Conservation (phyloP, 192 early-diverging fungal species). For the Phycomyces blakesleeanus region DNA sequence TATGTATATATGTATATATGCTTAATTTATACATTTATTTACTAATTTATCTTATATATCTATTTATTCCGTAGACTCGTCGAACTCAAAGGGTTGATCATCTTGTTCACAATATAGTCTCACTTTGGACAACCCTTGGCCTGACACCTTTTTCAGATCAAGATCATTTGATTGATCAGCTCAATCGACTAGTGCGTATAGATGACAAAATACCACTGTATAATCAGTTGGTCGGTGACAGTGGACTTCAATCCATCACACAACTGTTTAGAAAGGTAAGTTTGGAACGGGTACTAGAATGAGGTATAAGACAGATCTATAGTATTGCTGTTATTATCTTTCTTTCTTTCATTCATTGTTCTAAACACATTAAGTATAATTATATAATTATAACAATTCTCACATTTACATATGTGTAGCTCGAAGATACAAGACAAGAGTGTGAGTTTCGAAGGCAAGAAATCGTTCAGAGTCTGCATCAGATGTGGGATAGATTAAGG, state of each 20-base stretch:
- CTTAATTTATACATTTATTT: background rate
- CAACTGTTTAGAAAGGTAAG: background rate
- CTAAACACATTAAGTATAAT: too few species aligned
- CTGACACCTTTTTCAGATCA: background rate
- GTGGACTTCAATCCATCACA: background rate
- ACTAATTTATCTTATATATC: background rate
- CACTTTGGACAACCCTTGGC: background rate
- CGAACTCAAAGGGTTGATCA: background rate
- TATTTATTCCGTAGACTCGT: background rate
- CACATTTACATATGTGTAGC: background rate
- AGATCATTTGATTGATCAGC: background rate
- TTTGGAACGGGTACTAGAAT: too few species aligned
- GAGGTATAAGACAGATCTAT: too few species aligned
- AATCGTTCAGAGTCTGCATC: slow-evolving; percentile 13
- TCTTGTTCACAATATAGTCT: background rate
- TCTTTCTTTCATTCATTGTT: too few species aligned
- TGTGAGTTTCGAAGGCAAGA: slow-evolving; percentile 22
- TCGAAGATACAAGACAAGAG: slow-evolving; percentile 25
- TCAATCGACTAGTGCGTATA: background rate
- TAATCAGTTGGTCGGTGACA: background rate
- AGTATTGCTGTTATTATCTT: too few species aligned
- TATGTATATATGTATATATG: background rate
- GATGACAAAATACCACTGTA: slow-evolving; percentile 1
- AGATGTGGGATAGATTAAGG: slow-evolving; percentile 18
- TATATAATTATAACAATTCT: too few species aligned